Evolutionary conservation across 2,329 filamentous ascomycete genomes (phyloP).

Genomic region (Ophiosphaerella herpotricha): DNA sequence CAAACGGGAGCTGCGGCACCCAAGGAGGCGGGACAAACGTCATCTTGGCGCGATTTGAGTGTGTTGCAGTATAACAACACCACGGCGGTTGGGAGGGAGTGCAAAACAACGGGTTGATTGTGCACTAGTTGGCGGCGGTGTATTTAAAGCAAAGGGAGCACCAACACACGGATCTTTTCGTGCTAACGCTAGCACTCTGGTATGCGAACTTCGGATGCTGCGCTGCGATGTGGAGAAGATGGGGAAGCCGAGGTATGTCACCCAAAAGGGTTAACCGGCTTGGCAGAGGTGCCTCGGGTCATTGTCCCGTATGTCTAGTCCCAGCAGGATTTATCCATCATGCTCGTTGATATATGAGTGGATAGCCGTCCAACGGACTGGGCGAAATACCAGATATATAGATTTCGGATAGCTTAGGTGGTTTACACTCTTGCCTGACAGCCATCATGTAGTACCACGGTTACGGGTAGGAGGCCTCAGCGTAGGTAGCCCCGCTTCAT

Average conservation of each 20-base stretch:
- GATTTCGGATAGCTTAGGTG: not conserved
- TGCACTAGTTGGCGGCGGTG: not conserved
- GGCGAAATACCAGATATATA: not conserved
- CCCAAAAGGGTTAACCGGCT: conserved; percentile 7
- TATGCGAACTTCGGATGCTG: too few species aligned
- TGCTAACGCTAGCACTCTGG: not conserved
- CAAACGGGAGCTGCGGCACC: conserved; percentile 64
- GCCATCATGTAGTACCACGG: not conserved
- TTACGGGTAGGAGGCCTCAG: not conserved
- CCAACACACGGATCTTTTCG: not conserved
- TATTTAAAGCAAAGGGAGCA: not conserved
- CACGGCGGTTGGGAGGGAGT: not conserved
- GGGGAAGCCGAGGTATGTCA: conserved; percentile 16
- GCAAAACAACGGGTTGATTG: not conserved
- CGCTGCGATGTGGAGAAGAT: conserved; percentile 8
- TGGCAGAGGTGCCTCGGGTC: not conserved
- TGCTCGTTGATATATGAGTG: not conserved
- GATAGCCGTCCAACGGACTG: too few species aligned
- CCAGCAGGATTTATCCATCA: not conserved
- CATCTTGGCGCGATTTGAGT: conserved; percentile 37
- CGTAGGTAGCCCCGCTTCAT: not conserved
- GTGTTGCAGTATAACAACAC: not conserved
- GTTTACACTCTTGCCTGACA: not conserved
- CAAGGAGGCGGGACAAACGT: conserved; percentile 65
- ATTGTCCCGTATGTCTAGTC: too few species aligned